Evolutionary conservation across 768 basidiomycete genomes (phyloP), one percentile per base, ranked within the genome.

Genomic region (Cantharellus cinnabarinus): DNA sequence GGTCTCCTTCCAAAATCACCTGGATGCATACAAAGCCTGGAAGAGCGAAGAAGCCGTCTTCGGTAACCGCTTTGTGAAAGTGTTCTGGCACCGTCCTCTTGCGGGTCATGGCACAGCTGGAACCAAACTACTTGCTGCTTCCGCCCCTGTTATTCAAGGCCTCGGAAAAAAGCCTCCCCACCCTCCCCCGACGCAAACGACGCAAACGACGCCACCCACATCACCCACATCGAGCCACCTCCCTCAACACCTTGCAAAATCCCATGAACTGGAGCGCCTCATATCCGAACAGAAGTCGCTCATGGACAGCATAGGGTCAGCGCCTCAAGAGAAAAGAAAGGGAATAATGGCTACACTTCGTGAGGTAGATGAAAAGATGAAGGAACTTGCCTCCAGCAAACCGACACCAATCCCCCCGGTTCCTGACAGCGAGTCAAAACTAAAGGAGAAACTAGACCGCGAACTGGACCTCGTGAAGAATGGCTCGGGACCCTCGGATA

Each of bases 11-110:
- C 75, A 79, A 41, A 78, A 75, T 4, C 89, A 91, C 67, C 78
- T 77, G 29, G 85, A 91, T 65, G 93, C 93, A 0, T 80, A 84
- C 65, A 77, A 79, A 7, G 93, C 93, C 1, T 90, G 91, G 86
- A 88, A 87, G 68, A 81, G 82, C 35, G 87, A 93, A 69, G 89
- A 94, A 62, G 89, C 91, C n/a, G 84, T 95, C 10, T 95, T 95
- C 66, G 81, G 80, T 5, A 93, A 91, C 65, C 80, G 93, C 56
- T 95, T 95, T 68, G 91, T 95, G 63, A 94, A 93, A 70, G 76
- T 95, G 41, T 89, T 94, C 65, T 95, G 93, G 90, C 89, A 94
- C 70, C 77, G 85, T 60, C 90, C 89, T 4, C 79, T 91, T 80
- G 87, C 86, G 58, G 91, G 93, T 0, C 86, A 91, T 65, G 91